Evolutionary conservation across 2,329 filamentous ascomycete genomes (phyloP).

Genomic region (Cyphellophora europaea): DNA sequence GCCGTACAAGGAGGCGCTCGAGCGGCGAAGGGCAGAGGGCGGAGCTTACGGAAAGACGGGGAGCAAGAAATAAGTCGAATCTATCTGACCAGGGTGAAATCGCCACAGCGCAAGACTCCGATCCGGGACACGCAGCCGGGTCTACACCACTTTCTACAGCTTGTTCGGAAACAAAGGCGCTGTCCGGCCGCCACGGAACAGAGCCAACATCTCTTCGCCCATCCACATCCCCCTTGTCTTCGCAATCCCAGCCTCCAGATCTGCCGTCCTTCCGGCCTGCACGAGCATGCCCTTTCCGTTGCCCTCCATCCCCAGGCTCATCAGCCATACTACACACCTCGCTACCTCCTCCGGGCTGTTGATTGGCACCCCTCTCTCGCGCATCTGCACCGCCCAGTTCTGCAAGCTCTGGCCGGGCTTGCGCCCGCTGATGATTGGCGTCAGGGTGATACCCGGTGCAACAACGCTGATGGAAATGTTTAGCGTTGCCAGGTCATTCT

Average conservation of each 20-base stretch:
- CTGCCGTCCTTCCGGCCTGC: constrained; percentile 32
- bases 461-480: constrained; percentile 38
- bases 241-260: constrained; percentile 38
- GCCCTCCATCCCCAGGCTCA: constrained; percentile 31
- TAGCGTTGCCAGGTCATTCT: constrained; percentile 37
- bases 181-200: constrained; percentile 36
- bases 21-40: constrained; percentile 66
- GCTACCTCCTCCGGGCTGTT: constrained; percentile 37
- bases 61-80: neutral
- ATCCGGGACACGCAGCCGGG: no score
- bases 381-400: constrained; percentile 35
- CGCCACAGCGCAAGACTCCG: no score
- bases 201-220: constrained; percentile 40
- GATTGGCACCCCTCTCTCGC: constrained; percentile 34
- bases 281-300: constrained; percentile 39
- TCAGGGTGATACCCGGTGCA: constrained; percentile 40
- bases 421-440: constrained; percentile 31
- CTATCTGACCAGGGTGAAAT: no score
- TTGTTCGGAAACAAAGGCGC: constrained; percentile 21
- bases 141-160: no score
- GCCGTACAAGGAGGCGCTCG: constrained; percentile 84
- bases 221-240: constrained; percentile 38
- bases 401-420: constrained; percentile 24
- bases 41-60: constrained; percentile 66
- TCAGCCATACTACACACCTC: constrained; percentile 34